Conservation (phyloP, 176 grass and related monocot species). For the Sorghum bicolor region Sorghum_bicolor_NCBIv3 NC_012878.2:5599001-5599500, state of each 20-base stretch:
- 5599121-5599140: constrained; percentile 84
- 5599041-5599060: background rate
- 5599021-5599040: background rate
- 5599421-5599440: background rate
- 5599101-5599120: constrained; percentile 73
- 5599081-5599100: background rate
- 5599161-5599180: constrained; percentile 66
- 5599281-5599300: background rate
- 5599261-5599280: background rate
- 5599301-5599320: background rate
- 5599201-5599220: constrained; percentile 10
- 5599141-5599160: constrained; percentile 87
- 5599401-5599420: background rate
- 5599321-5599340: background rate
- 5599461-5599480: background rate
- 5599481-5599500: background rate
- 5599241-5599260: constrained; percentile 21
- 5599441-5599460: background rate
- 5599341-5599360: background rate
- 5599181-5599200: constrained; percentile 10
- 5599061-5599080: constrained; percentile 1
- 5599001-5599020: background rate
- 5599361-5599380: constrained; percentile 12
- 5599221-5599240: constrained; percentile 15
- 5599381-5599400: constrained; percentile 11